Percentiles rank a stretch among this genome's conserved stretches.
Evolutionary conservation across 768 basidiomycete genomes (phyloP).

Genomic region (Rhizopogon vesiculosus): DNA sequence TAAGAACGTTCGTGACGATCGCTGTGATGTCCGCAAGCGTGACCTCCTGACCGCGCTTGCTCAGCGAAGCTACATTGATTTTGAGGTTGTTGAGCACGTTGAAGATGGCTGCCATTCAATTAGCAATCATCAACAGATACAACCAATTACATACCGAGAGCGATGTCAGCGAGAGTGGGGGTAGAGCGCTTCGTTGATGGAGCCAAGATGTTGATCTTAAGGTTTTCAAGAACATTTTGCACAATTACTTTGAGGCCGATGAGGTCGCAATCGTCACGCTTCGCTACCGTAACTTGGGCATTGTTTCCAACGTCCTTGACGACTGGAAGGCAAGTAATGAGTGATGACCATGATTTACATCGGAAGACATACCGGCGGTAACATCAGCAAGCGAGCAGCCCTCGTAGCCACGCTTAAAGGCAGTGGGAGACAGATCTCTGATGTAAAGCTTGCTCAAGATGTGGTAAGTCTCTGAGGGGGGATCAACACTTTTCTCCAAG

Average conservation of each 20-base stretch:
- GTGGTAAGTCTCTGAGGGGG: neutral
- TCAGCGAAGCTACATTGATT: too few species aligned
- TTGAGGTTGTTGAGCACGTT: too few species aligned
- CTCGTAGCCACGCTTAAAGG: neutral
- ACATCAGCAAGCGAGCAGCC: neutral
- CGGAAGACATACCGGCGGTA: neutral
- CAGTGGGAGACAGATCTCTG: too few species aligned
- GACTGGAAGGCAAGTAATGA: neutral
- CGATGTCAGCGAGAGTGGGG: fast-evolving
- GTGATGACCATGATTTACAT: too few species aligned
- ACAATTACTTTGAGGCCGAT: neutral
- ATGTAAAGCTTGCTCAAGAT: neutral
- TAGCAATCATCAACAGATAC: neutral
- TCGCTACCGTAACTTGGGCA: neutral
- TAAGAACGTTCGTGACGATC: neutral
- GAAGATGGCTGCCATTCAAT: neutral
- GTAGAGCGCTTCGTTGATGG: neutral
- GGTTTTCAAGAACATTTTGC: neutral
- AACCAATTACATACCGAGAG: neutral
- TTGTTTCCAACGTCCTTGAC: neutral
- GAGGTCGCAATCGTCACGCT: neutral
- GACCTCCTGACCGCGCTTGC: too few species aligned
- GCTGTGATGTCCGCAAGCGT: neutral
- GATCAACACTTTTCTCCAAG: neutral
- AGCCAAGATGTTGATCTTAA: neutral